phyloP scores from a whole-genome alignment of 192 early-diverging fungal genomes.

The Backusella tarrabulga region DNA sequence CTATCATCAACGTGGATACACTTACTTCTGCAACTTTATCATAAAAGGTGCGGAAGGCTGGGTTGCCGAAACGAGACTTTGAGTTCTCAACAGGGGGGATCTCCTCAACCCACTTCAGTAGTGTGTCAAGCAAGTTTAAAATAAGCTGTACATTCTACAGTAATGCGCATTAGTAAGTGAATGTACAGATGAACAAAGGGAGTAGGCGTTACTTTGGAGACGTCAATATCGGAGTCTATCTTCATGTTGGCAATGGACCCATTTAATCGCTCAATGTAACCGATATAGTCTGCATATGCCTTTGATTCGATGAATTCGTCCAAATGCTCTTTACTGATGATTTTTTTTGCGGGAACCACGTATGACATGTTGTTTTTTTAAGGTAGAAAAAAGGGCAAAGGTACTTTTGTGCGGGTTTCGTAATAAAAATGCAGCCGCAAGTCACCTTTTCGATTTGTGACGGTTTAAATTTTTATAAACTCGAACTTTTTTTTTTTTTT shows the following conservation, averaged over 20 bases:
- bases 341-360: slow-evolving; percentile 50
- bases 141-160: slow-evolving; percentile 52
- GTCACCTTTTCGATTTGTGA: background rate
- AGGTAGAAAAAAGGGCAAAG: background rate
- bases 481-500: no score
- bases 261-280: slow-evolving; percentile 73
- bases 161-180: background rate
- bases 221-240: slow-evolving; percentile 49
- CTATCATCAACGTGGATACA: background rate
- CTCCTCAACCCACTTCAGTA: slow-evolving; percentile 58
- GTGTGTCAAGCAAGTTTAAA: slow-evolving; percentile 60
- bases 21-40: slow-evolving; percentile 67
- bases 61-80: slow-evolving; percentile 91
- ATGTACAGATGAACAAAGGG: background rate
- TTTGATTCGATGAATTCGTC: slow-evolving; percentile 67
- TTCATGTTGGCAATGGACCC: slow-evolving; percentile 67
- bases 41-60: slow-evolving; percentile 89
- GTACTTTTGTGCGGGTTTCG: background rate
- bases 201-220: slow-evolving; percentile 45
- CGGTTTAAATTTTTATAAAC: background rate
- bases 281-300: slow-evolving; percentile 62
- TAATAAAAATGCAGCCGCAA: background rate
- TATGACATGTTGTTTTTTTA: slow-evolving; percentile 15
- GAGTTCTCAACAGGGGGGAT: slow-evolving; percentile 74
- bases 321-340: slow-evolving; percentile 86